Percentiles rank a stretch among this genome's conserved stretches.
Conservation (phyloP, 1,139 yeast genomes). For the Spencermartinsiella ligniputridi region DNA sequence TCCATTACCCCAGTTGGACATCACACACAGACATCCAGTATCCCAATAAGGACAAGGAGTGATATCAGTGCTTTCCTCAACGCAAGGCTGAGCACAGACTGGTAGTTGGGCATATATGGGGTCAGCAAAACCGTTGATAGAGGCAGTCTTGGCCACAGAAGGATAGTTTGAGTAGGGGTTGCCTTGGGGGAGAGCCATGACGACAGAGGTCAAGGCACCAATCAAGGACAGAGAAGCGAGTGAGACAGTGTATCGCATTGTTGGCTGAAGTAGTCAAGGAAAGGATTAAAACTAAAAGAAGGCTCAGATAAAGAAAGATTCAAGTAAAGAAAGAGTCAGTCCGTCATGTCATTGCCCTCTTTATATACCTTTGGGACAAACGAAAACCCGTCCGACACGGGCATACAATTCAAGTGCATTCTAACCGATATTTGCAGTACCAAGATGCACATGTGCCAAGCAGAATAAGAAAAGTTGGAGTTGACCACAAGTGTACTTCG, state of each 20-base stretch:
- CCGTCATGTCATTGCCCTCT: too few relatives aligned
- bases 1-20: constrained; percentile 45
- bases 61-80: constrained; percentile 11
- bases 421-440: too few relatives aligned
- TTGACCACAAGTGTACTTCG: too few relatives aligned
- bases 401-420: too few relatives aligned
- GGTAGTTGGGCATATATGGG: constrained; percentile 43
- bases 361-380: too few relatives aligned
- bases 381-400: too few relatives aligned
- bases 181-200: neutral
- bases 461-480: too few relatives aligned
- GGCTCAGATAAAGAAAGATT: too few relatives aligned
- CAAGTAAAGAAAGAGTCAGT: too few relatives aligned
- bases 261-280: neutral
- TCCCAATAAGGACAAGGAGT: constrained; percentile 49
- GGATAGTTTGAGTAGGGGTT: constrained; percentile 41
- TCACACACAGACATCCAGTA: constrained; percentile 50
- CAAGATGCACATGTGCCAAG: too few relatives aligned
- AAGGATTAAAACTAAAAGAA: too few relatives aligned
- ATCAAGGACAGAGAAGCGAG: constrained; percentile 5
- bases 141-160: constrained; percentile 45
- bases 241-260: neutral
- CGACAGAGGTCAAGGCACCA: neutral
- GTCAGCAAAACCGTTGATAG: constrained; percentile 51
- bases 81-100: constrained; percentile 39